Base-by-base conservation (phyloP, 2,329 filamentous ascomycete genomes). In the Neofusicoccum ribis region DNA sequence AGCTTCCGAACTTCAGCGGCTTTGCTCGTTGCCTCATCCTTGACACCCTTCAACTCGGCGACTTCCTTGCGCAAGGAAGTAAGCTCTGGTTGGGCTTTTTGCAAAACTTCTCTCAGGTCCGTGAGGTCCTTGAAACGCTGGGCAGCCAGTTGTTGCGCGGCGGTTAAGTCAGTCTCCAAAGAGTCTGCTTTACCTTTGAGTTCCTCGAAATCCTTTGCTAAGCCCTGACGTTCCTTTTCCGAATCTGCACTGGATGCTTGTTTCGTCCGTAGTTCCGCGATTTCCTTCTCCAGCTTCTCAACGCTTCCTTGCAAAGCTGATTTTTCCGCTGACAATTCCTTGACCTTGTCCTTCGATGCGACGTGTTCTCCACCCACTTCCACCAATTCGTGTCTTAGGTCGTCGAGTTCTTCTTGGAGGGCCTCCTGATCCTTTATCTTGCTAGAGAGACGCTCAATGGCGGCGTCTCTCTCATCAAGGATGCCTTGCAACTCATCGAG, bases 31-130 rank as follows among this genome's bases (percentile, higher is more conserved):
- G 97, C 83, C 67, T 96, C 91, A 52, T 93, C 90, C 73, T 90
- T 94, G 3, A 86, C 84, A 0, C 82, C 83, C 76, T 92, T 93
- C 39, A 98, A 82, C 46, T 89, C 85, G 0, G 86, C 85, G 36
- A 91, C 89, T 71, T 98, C 93, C 56, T 89, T 87, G 7, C 92
- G 88, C 20, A 98, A 83, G 50, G 82, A 89, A 74, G 89, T 90
- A 27, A 98, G 81, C 77, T 99, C 94, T 0, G 92, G 91, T 72
- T 97, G 93, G 0, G 91, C 86, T 75, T 95, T 96, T 69, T 93
- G 89, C 36, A 97, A 78, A 2, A 93, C 83, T 67, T 94, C 91
- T 20, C 89, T 86, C 51, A 97, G 81, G 34, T 96, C 91, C 0
- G 89, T 89, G 1, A 97, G 81, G 66, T 98, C 93, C 76, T 93